Evolutionary conservation across 2,329 filamentous ascomycete species (phyloP).

Genomic region (Penicillium concentricum): DNA sequence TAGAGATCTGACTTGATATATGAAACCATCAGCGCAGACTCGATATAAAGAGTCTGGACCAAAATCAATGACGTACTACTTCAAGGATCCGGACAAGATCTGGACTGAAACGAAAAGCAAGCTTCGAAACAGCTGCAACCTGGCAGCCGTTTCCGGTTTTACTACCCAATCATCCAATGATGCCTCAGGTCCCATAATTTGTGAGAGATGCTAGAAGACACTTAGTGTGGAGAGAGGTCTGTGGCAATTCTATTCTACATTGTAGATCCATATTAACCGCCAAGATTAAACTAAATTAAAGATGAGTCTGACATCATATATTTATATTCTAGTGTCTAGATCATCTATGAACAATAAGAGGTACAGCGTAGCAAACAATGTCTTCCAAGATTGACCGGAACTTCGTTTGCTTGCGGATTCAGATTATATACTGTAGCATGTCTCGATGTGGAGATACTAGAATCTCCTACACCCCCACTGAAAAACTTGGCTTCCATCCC

Average conservation of each 20-base stretch:
- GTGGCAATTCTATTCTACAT: neutral
- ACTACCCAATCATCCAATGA: neutral
- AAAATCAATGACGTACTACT: constrained; percentile 3
- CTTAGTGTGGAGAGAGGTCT: neutral
- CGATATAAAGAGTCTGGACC: constrained; percentile 2
- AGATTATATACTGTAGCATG: neutral
- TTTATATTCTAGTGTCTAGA: too few relatives aligned
- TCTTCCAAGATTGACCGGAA: neutral
- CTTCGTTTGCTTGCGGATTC: too few relatives aligned
- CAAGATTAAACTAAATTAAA: neutral
- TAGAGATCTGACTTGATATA: neutral
- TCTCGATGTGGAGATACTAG: neutral
- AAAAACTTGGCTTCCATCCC: neutral
- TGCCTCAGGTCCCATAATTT: neutral
- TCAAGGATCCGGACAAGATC: neutral
- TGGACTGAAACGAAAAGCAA: neutral
- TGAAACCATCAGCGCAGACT: neutral
- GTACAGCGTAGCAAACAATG: neutral
- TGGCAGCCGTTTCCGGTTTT: constrained; percentile 7
- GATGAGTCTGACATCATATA: neutral
- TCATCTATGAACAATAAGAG: neutral
- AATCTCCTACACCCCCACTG: neutral
- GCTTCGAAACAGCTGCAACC: neutral
- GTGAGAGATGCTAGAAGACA: neutral
- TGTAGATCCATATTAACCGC: neutral